These are phyloP conservation scores for Silene uniflora DNA, from an alignment of 148 eudicot genomes.

Conservation along the genomic window DNA sequence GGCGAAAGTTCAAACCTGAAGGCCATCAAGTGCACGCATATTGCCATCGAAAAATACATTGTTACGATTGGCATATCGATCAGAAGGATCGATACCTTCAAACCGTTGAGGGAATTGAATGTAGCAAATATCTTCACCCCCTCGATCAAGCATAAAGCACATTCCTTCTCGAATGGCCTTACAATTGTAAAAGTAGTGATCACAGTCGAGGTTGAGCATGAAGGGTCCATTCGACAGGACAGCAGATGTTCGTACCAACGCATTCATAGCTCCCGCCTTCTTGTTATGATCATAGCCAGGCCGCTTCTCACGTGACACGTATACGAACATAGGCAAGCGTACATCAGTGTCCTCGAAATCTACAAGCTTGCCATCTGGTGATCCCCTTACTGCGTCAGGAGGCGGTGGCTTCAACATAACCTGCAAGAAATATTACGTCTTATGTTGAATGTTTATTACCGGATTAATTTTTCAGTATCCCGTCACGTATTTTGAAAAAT, in stretches of 20 bases:
- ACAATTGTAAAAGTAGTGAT: conserved; percentile 43
- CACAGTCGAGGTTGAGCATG: conserved; percentile 86
- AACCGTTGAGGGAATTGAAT: conserved; percentile 80
- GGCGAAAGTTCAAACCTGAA: conserved; percentile 44
- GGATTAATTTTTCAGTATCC: no score
- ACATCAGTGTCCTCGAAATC: conserved; percentile 75
- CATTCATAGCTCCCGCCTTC: conserved; percentile 88
- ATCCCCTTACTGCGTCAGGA: conserved; percentile 53
- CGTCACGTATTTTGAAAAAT: no score
- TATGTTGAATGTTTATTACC: no score
- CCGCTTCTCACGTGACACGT: conserved; percentile 71
- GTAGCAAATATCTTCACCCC: conserved; percentile 92
- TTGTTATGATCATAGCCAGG: conserved; percentile 80
- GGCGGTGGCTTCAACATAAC: conserved; percentile 91
- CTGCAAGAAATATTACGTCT: conserved; percentile 20
- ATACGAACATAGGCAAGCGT: conserved; percentile 89
- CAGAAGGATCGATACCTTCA: conserved; percentile 38
- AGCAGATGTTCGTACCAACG: conserved; percentile 75
- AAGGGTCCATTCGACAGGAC: conserved; percentile 84
- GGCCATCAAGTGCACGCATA: conserved; percentile 93
- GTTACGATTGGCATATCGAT: conserved; percentile 59
- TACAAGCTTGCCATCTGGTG: conserved; percentile 37
- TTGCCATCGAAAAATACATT: conserved; percentile 95
- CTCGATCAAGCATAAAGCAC: conserved; percentile 96
- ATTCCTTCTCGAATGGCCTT: conserved; percentile 87